Evolutionary conservation across 129 eudicot species (phyloP), one percentile per base, ranked within the genome.

Genomic region (Heracleum sosnowskyi): DNA sequence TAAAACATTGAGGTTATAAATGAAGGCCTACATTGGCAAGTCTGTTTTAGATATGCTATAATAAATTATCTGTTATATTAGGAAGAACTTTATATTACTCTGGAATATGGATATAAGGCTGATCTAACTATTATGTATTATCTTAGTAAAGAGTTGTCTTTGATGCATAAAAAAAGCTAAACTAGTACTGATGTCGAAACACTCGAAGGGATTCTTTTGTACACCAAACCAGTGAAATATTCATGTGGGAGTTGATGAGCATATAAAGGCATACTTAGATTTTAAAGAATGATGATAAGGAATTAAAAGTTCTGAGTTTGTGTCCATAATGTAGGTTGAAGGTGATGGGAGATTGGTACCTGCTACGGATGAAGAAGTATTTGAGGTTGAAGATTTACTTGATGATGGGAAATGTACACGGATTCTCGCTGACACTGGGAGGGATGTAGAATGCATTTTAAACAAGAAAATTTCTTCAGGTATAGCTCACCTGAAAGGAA

Each of bases 361-460:
- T 80, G 99, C 97, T 31, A 92, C 99, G 42, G 94, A 90, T 70
- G 97, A 95, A 75, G 99, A 91, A 86, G 89, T 95, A 73, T 84
- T 88, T 83, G 90, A 83, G 81, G 97, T 89, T 77, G 97, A 92
- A 44, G 88, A 91, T 85, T 87, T 91, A 79, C 85, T 90, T 78
- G 84, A 83, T 36, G 91, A 87, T 83, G 90, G 89, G 68, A 88
- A 91, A 68, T 57, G 76, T 84, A 77, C 78, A 53, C 74, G 47
- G 60, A 72, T 70, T 70, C 79, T 84, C 81, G 55, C 82, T 41
- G 91, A 87, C 57, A 66, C 78, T 39, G 78, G 76, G 74, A 85
- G 85, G 75, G 78, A 83, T 75, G 79, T 80, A 57, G 86, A 80
- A 55, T 79, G 82, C 82, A 72, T 74, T 70, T 62, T 80, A 46